Conservation (phyloP, 148 eudicot species). For the Chenopodium suecicum region DNA sequence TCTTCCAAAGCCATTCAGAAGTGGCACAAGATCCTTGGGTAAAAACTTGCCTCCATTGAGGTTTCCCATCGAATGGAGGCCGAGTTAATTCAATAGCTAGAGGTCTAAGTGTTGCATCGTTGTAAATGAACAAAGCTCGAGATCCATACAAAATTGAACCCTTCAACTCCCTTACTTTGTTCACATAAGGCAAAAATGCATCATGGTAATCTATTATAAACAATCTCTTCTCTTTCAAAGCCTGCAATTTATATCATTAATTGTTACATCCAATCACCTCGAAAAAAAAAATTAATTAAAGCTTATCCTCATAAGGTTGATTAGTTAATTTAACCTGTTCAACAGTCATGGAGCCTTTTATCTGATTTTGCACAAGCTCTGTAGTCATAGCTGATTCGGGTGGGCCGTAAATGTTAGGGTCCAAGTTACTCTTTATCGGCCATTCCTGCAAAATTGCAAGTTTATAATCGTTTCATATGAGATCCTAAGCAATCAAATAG, state of each 20-base stretch:
- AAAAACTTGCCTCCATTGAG: background rate
- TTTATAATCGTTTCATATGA: background rate
- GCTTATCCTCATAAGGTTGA: too few species aligned
- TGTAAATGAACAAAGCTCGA: constrained; percentile 58
- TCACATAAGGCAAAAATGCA: constrained; percentile 56
- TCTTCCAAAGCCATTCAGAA: too few species aligned
- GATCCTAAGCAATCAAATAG: too few species aligned
- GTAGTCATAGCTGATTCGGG: constrained; percentile 59
- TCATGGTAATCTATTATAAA: constrained; percentile 80
- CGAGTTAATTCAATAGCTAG: constrained; percentile 68
- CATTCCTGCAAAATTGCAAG: background rate
- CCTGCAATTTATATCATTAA: constrained; percentile 31
- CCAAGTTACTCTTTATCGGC: constrained; percentile 68
- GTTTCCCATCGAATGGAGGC: constrained; percentile 41
- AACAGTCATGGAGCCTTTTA: constrained; percentile 36
- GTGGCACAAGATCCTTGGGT: background rate
- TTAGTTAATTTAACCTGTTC: constrained; percentile 35
- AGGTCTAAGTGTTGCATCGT: constrained; percentile 41
- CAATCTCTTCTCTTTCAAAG: constrained; percentile 52
- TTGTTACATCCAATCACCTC: too few species aligned
- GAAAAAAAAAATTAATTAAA: too few species aligned
- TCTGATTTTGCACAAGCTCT: constrained; percentile 39
- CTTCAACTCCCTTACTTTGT: constrained; percentile 55
- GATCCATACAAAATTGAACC: constrained; percentile 73
- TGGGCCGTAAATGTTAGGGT: constrained; percentile 59